A percentile compares a stretch with the other conserved stretches of the same genome.
Evolutionary conservation across 441 rosid genomes (phyloP).

Genomic region (Pelargonium cotyledonis): DNA sequence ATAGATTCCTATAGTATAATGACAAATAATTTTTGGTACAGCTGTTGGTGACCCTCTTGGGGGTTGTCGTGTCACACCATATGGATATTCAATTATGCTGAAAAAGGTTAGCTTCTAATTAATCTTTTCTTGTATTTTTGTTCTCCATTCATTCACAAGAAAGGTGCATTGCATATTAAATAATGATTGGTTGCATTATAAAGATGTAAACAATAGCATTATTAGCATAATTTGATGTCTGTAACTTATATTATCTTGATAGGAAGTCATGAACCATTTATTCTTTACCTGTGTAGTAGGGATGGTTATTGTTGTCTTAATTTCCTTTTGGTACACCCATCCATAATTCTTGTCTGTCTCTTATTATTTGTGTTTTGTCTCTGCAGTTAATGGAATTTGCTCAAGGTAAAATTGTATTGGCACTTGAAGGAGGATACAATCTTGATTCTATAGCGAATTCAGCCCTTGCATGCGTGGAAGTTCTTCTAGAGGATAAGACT

Average conservation of each 20-base stretch:
- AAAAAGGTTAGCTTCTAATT: constrained; percentile 49
- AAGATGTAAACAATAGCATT: neutral
- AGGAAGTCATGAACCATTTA: neutral
- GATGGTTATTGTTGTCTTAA: neutral
- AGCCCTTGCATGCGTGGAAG: constrained; percentile 78
- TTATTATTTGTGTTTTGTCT: constrained; percentile 4
- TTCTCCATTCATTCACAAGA: neutral
- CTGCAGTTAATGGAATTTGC: constrained; percentile 77
- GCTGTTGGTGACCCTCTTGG: constrained; percentile 90
- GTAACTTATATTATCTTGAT: neutral
- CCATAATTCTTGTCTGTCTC: neutral
- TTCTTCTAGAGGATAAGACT: constrained; percentile 55
- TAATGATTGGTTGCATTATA: constrained; percentile 7
- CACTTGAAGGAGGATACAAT: constrained; percentile 96
- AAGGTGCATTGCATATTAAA: neutral
- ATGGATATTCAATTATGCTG: constrained; percentile 78
- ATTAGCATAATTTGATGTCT: constrained; percentile 3
- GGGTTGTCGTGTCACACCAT: constrained; percentile 78
- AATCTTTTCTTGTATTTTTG: constrained; percentile 1
- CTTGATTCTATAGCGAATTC: constrained; percentile 75
- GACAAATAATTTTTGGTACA: constrained; percentile 31
- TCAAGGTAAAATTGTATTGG: constrained; percentile 73
- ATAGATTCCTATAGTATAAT: neutral
- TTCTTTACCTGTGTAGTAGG: constrained; percentile 7
- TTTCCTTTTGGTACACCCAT: constrained; percentile 2